Conservation (phyloP, 306 rosid genomes). For the Purshia tridentata region DNA sequence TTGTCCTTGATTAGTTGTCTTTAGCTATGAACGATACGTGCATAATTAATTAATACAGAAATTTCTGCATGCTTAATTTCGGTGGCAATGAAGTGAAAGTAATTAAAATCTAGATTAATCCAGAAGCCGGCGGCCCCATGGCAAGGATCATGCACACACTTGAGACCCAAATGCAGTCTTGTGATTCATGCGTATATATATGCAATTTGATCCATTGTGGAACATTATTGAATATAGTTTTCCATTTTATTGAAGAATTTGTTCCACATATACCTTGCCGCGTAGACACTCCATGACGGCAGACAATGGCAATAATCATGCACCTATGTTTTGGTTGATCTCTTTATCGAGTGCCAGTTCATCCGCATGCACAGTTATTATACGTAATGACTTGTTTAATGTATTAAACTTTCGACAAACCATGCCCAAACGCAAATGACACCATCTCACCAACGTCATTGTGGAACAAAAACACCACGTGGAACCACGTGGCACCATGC, state of each 20-base stretch:
- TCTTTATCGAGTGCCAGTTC: not conserved
- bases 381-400: not conserved
- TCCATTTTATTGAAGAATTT: not conserved
- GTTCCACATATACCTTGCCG: conserved; percentile 3
- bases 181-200: not conserved
- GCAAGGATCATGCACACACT: conserved; percentile 15
- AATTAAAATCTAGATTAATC: not conserved
- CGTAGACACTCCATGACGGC: not conserved
- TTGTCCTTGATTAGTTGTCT: too few species aligned
- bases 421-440: too few species aligned
- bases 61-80: too few species aligned
- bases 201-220: too few species aligned
- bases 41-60: too few species aligned
- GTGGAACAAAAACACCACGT: not conserved
- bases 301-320: conserved; percentile 30
- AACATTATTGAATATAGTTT: not conserved
- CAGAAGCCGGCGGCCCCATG: not conserved
- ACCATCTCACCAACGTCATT: not conserved
- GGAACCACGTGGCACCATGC: not conserved
- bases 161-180: not conserved
- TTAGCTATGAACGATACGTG: too few species aligned
- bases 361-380: not conserved
- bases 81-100: too few species aligned
- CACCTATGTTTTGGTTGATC: not conserved
- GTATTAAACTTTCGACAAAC: too few species aligned